Evolutionary conservation across 306 rosid genomes (phyloP), one percentile per base, ranked within the genome.

Genomic region (Prunus mira): DNA sequence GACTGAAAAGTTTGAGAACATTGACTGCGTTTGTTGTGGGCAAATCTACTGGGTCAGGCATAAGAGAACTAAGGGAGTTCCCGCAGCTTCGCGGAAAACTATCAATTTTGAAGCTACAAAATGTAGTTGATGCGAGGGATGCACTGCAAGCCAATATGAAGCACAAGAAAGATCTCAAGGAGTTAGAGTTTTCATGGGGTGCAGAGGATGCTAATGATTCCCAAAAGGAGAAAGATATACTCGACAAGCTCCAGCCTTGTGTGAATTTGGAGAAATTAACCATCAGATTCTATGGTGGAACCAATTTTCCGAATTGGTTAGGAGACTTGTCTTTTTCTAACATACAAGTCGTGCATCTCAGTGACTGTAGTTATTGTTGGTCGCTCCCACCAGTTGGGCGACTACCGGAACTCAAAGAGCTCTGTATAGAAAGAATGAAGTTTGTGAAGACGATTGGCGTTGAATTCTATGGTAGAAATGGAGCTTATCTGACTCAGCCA

Each of bases 81-180:
- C 13, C 17, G 6, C 4, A 62, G 6, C 32, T 76, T 32, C 13
- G 12, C 13, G 73, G 77, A 56, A 73, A 24, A 12, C 77, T 71
- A 28, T 28, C 55, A 9, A 55, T 81, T 10, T 76, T 72, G 10
- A 67, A 72, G 75, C 14, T 81, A 0, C 62, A 76, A n/a, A 65
- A 81, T 55, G 25, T 71, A 10, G 41, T 17, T 11, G 41, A 70
- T 63, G 67, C 65, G n/a, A 12, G 6, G 19, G 77, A 76, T 70
- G 80, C 71, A 45, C 3, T 61, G n/a, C 51, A 51, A 28, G 84
- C 76, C 46, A 75, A 75, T 63, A 19, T 80, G 73, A 43, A 0
- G 38, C 62, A 27, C 19, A 72, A 57, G 9, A 41, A 34, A 51
- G 7, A 46, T 30, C 55, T 76, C 30, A 63, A 72, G 12, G 77